phyloP scores from a whole-genome alignment of 352 stramenopile genomes.

The Globisporangium carolinianum region DNA sequence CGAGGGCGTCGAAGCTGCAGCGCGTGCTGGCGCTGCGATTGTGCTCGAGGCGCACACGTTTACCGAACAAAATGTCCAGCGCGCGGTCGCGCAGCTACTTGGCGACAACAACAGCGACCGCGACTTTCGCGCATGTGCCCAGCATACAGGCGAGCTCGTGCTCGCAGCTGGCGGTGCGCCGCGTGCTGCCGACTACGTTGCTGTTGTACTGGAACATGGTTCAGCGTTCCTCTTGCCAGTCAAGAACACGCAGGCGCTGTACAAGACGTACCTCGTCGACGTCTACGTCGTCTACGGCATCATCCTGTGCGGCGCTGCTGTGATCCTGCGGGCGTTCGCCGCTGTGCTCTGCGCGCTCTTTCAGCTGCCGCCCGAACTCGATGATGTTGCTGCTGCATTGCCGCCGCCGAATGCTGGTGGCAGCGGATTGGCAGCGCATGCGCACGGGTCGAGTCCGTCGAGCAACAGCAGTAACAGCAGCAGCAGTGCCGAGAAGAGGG shows the following conservation, averaged over 20 bases:
- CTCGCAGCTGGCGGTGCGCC: constrained; percentile 43
- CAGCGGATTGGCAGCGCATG: too few relatives aligned
- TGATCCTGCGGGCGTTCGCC: constrained; percentile 77
- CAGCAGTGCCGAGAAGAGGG: neutral
- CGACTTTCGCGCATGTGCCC: constrained; percentile 29
- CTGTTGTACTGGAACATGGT: constrained; percentile 50
- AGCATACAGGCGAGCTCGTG: constrained; percentile 50
- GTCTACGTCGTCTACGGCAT: constrained; percentile 81
- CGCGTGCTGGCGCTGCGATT: constrained; percentile 44
- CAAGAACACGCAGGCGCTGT: constrained; percentile 56
- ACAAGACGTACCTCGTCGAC: constrained; percentile 83
- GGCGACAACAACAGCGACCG: constrained; percentile 21
- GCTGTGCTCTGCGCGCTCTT: constrained; percentile 62
- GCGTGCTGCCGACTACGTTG: constrained; percentile 48
- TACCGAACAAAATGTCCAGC: constrained; percentile 23
- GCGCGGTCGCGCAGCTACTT: constrained; percentile 32
- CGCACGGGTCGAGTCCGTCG: neutral
- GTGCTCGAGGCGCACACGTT: constrained; percentile 30
- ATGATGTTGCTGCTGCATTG: too few relatives aligned
- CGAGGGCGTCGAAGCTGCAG: constrained; percentile 57
- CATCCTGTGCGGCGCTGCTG: constrained; percentile 76
- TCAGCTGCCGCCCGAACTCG: constrained; percentile 23
- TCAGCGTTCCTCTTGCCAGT: constrained; percentile 39
- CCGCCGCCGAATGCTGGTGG: too few relatives aligned
- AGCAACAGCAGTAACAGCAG: neutral